Evolutionary conservation across 202 grass and related monocot species (phyloP), one percentile per base, ranked within the genome.

Genomic region (Carex arenaria): DNA sequence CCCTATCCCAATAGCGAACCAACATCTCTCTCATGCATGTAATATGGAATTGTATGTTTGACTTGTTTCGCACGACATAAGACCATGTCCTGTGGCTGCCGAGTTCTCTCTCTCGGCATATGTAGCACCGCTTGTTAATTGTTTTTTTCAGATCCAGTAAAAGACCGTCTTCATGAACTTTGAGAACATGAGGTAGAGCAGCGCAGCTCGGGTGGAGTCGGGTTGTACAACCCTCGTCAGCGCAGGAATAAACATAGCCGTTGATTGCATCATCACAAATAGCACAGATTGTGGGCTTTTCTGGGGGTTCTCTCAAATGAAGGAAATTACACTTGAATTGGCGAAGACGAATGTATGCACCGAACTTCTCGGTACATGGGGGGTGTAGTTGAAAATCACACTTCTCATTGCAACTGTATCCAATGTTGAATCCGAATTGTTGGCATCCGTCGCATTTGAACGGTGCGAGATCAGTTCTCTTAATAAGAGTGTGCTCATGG

Each of bases 351-450:
- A 81, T 65, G 60, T 81, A 66, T 3, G 60, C 11, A 65, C 78
- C 78, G 8, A 81, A 81, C 60, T 81, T 81, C 42, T 81, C 78
- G 0, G 60, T 81, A 5, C 78, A 81, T 1, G 78, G 78, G 0
- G 78, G 60, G 42, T 81, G 78, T 28, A 81, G n/a, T 32, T 81
- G 78, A 66, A 64, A 81, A 51, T 81, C 78, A 64, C 78, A 81
- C 38, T 65, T 65, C 42, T 81, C 60, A 5, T 12, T 28, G 38
- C 78, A 81, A 45, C 60, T 81, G 60, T 81, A 81, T 15, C 78
- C 78, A n/a, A 51, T 18, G 57, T 81, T 66, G 79, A 66, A 81
- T 4, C 79, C 79, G 0, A 81, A 81, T 81, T 81, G 61, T 26
- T 81, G 57, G 79, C 79, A 81, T 28, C 79, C 79, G 5, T 81